Conservation (phyloP, 257 asterid genomes). For the Knoxia roxburghii region DNA sequence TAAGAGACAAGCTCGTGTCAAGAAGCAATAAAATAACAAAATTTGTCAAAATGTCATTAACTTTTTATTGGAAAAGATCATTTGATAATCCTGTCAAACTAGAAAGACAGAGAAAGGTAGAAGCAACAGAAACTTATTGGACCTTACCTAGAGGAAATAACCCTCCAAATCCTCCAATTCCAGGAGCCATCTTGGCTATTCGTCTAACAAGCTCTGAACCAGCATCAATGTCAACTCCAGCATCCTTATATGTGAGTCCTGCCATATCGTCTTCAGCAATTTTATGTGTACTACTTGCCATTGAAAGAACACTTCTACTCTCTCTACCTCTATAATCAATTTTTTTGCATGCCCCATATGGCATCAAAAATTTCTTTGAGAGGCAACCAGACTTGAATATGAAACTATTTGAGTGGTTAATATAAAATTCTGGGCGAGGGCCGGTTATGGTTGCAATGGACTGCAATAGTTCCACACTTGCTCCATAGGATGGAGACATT, state of each 20-base stretch:
- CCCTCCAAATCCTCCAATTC: slow-evolving; percentile 98
- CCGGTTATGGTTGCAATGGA: slow-evolving; percentile 14
- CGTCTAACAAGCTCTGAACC: slow-evolving; percentile 90
- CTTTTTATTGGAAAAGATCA: no score
- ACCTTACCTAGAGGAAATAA: slow-evolving; percentile 77
- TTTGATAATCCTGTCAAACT: no score
- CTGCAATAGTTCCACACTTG: slow-evolving; percentile 14
- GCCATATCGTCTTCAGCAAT: slow-evolving; percentile 27
- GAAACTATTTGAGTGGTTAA: slow-evolving; percentile 12
- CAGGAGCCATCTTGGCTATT: slow-evolving; percentile 95
- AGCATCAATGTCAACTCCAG: slow-evolving; percentile 97
- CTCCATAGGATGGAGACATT: slow-evolving; percentile 27
- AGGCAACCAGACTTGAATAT: slow-evolving; percentile 13
- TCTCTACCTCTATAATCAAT: slow-evolving; percentile 22
- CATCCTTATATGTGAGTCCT: slow-evolving; percentile 76
- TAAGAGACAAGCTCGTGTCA: no score
- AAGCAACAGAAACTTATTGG: no score
- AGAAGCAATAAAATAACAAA: no score
- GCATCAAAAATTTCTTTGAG: slow-evolving; percentile 21
- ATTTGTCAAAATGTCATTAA: no score
- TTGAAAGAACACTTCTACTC: slow-evolving; percentile 21
- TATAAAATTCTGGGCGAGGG: slow-evolving; percentile 7
- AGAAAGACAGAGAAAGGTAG: no score
- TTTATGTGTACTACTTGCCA: slow-evolving; percentile 27
- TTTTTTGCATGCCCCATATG: slow-evolving; percentile 20